phyloP scores from a whole-genome alignment of 129 eudicot species.

The Cynara cardunculus region DNA sequence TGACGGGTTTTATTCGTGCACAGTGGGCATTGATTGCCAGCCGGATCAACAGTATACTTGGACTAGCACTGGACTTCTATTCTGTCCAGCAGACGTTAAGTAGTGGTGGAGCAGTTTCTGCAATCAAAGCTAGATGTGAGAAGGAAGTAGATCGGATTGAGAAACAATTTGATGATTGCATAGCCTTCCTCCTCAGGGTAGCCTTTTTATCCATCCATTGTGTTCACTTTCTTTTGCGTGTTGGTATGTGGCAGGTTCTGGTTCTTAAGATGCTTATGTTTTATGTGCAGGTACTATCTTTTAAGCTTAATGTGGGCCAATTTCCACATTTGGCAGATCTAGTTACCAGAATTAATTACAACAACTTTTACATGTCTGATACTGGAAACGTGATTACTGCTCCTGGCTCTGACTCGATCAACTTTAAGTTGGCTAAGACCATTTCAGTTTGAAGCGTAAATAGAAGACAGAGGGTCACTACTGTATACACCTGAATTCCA shows the following conservation, averaged over 20 bases:
- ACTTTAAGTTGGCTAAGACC: conserved; percentile 54
- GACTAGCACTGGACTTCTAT: conserved; percentile 82
- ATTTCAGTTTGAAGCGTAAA: conserved; percentile 27
- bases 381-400: conserved; percentile 61
- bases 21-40: conserved; percentile 96
- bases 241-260: neutral
- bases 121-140: conserved; percentile 83
- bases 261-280: neutral
- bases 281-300: conserved; percentile 77
- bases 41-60: conserved; percentile 87
- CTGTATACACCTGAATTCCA: neutral
- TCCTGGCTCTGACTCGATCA: conserved; percentile 54
- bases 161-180: conserved; percentile 92
- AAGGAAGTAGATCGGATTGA: conserved; percentile 87
- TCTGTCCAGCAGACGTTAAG: conserved; percentile 69
- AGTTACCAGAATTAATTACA: conserved; percentile 83
- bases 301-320: conserved; percentile 93
- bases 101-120: conserved; percentile 73
- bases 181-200: conserved; percentile 96
- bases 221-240: neutral
- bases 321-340: conserved; percentile 96
- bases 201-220: neutral
- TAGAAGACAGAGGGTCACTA: neutral
- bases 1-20: neutral
- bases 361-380: conserved; percentile 87